A percentile compares a stretch with the other conserved stretches of the same genome.
Evolutionary conservation across 345 rosid species (phyloP).

Genomic region (Brassica nigra): DNA sequence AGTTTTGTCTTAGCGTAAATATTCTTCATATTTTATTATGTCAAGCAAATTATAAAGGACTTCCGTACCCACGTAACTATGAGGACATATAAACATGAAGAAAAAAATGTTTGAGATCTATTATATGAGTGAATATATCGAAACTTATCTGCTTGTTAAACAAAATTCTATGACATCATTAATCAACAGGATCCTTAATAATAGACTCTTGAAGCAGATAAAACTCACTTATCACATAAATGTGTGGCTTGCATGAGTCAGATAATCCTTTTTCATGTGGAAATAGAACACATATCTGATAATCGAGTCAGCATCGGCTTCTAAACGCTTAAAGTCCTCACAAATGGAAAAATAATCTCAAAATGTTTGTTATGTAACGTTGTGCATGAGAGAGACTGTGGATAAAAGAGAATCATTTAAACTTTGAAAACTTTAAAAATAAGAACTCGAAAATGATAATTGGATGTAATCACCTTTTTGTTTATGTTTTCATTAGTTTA

Average conservation of each 20-base stretch:
- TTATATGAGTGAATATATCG: neutral
- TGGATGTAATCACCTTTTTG: neutral
- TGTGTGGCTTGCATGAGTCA: slow-evolving; percentile 28
- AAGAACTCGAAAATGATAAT: neutral
- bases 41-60: neutral
- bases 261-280: slow-evolving; percentile 22
- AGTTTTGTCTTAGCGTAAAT: neutral
- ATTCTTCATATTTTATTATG: neutral
- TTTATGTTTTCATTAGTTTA: neutral
- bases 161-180: neutral
- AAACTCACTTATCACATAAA: slow-evolving; percentile 21
- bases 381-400: neutral
- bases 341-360: slow-evolving; percentile 8
- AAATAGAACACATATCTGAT: neutral
- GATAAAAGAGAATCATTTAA: neutral
- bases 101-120: neutral
- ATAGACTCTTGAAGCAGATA: slow-evolving; percentile 8
- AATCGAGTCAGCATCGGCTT: neutral
- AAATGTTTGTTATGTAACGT: slow-evolving; percentile 13
- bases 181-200: neutral
- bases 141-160: neutral
- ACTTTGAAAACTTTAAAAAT: neutral
- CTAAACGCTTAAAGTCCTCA: slow-evolving; percentile 19
- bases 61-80: neutral
- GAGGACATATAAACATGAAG: neutral